phyloP scores from a whole-genome alignment of 2,329 filamentous ascomycete species.

The Endoconidiophora polonica region DNA sequence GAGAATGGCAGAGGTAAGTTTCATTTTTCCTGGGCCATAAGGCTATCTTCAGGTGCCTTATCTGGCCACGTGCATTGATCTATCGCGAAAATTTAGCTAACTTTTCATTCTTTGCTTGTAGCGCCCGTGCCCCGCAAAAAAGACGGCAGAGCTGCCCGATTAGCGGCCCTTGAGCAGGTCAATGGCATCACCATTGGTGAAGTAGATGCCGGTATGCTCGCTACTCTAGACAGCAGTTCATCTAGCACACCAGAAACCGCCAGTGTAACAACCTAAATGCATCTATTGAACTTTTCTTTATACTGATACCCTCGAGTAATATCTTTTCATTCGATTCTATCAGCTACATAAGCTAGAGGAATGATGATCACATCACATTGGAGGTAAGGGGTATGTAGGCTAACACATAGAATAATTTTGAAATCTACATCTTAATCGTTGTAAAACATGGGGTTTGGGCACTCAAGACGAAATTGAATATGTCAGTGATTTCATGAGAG shows the following conservation, averaged over 20 bases:
- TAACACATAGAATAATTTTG: too few species aligned
- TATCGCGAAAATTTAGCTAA: not conserved
- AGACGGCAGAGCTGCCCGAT: slow-evolving; percentile 13
- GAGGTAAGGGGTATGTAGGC: too few species aligned
- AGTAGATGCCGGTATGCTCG: slow-evolving; percentile 11
- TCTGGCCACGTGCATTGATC: not conserved
- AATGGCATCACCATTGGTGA: slow-evolving; percentile 12
- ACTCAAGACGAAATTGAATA: too few species aligned
- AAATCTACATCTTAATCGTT: too few species aligned
- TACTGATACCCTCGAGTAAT: too few species aligned
- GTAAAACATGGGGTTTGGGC: too few species aligned
- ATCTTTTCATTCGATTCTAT: too few species aligned
- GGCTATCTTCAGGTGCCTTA: not conserved
- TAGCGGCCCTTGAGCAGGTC: slow-evolving; percentile 13
- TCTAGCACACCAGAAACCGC: not conserved
- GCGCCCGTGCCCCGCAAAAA: slow-evolving; percentile 14
- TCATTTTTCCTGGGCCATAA: not conserved
- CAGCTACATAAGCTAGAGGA: too few species aligned
- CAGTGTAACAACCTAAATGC: too few species aligned
- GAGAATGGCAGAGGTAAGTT: slow-evolving; percentile 76
- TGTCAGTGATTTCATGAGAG: too few species aligned
- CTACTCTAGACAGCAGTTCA: slow-evolving; percentile 8
- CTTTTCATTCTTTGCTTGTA: not conserved
- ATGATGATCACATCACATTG: too few species aligned
- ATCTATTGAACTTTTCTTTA: too few species aligned